These are phyloP conservation scores for Pestalotiopsis sp. DNA, from an alignment of 2,329 filamentous ascomycete species.

Conservation along the genomic window DNA sequence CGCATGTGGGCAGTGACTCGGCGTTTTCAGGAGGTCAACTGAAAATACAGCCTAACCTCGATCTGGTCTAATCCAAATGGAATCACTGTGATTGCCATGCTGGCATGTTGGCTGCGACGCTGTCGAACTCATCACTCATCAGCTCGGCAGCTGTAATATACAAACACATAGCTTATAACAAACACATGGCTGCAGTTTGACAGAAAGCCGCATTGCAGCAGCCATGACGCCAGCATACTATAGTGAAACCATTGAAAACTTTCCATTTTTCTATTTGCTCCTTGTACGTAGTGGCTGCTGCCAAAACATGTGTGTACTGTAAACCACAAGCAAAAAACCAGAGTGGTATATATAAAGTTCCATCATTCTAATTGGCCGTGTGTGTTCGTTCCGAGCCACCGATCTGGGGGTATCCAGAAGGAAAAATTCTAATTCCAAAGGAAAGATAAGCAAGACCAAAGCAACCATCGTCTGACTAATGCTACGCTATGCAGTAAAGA, in stretches of 20 bases:
- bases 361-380: neutral
- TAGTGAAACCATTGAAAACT: neutral
- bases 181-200: neutral
- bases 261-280: neutral
- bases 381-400: neutral
- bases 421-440: neutral
- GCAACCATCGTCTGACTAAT: slow-evolving; percentile 4
- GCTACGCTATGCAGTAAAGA: slow-evolving; percentile 11
- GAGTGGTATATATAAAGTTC: neutral
- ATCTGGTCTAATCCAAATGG: neutral
- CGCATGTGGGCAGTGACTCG: neutral
- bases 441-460: neutral
- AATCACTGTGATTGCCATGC: neutral
- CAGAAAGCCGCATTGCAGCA: neutral
- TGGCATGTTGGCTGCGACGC: neutral
- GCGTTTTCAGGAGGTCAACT: neutral
- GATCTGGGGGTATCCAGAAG: neutral
- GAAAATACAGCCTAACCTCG: neutral
- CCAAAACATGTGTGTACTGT: neutral
- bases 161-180: neutral
- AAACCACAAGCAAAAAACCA: neutral
- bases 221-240: neutral
- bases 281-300: neutral
- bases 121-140: neutral
- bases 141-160: neutral